Base-by-base conservation (phyloP, 2,329 filamentous ascomycete species). In the Hyphodiscus sp. region DNA sequence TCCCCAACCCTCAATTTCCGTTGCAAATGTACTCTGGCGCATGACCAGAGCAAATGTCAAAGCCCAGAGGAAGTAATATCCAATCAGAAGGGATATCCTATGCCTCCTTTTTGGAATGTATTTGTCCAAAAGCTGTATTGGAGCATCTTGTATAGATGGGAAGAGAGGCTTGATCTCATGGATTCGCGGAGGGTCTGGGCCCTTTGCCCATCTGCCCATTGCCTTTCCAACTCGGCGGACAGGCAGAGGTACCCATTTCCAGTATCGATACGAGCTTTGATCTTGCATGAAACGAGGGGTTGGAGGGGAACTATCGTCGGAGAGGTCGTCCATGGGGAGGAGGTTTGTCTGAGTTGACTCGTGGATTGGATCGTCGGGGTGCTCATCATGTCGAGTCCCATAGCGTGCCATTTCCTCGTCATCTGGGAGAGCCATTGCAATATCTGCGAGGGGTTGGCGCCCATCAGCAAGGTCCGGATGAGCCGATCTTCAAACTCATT, bases 31-130 rank as follows among this genome's bases (percentile, higher is more conserved):
- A 50, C 85, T 85, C 55, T 79, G 75, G 62, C 83, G 80, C 69
- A 88, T 78, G 20, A 92, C 79, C 43, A 90, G 67, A 20, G 79
- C 76, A 67, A 91, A 92, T 0, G 79, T 77, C 48, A 88, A 66
- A 16, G 89, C 69, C 89, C 88, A 94, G 49, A 80, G 69, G 29
- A 78, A 75, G 47, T 87, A 80, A 58, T 83, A 86, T 38, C 75
- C 70, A 44, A 82, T 68, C 48, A 87, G 72, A 6, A 87, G 71
- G 61, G 73, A 73, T n/a, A 80, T 66, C 42, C 83, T 80, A 50
- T 86, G 82, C 58, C 72, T 78, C 57, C 70, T 71, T 54, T 77
- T 77, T 0, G 85, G 83, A 2, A 88, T 71, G 60, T 81, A 79
- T 51, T 73, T 77, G 58, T 89, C 79, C 53, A 90, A 66, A 43